These are phyloP conservation scores for Trypanosomatidae sp. DNA, from an alignment of 208 protist species.

Conservation along the genomic window DNA sequence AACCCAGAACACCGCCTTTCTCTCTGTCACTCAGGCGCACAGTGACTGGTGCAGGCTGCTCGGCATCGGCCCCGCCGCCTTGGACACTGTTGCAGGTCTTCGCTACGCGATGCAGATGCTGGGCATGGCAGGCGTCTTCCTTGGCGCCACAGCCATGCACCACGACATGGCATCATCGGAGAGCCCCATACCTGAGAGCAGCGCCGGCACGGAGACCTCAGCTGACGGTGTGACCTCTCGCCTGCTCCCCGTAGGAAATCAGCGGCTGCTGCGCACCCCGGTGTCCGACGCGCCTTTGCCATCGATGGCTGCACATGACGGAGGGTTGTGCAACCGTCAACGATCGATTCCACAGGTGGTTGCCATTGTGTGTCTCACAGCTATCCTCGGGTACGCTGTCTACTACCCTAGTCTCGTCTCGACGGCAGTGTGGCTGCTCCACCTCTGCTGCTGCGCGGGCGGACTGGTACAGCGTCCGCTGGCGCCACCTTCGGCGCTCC, in stretches of 20 bases:
- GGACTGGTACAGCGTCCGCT: constrained; percentile 11
- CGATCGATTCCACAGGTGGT: constrained; percentile 6
- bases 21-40: not conserved
- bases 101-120: constrained; percentile 18
- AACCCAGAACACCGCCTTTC: constrained; percentile 10
- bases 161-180: not conserved
- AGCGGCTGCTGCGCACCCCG: not conserved
- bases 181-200: not conserved
- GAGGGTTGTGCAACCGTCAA: not conserved
- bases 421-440: constrained; percentile 17
- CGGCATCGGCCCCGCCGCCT: constrained; percentile 7
- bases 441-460: constrained; percentile 23
- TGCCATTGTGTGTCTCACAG: constrained; percentile 17
- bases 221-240: not conserved
- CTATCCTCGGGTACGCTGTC: constrained; percentile 21
- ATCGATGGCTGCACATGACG: not conserved
- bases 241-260: not conserved
- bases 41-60: constrained; percentile 9
- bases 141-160: constrained; percentile 2
- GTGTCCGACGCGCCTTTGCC: not conserved
- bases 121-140: constrained; percentile 13
- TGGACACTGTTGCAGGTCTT: constrained; percentile 7
- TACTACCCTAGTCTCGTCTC: constrained; percentile 28
- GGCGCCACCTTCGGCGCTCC: constrained; percentile 2
- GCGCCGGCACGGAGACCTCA: not conserved